phyloP scores from a whole-genome alignment of 2,329 filamentous ascomycete genomes.

The Aschersonia sp. region DNA sequence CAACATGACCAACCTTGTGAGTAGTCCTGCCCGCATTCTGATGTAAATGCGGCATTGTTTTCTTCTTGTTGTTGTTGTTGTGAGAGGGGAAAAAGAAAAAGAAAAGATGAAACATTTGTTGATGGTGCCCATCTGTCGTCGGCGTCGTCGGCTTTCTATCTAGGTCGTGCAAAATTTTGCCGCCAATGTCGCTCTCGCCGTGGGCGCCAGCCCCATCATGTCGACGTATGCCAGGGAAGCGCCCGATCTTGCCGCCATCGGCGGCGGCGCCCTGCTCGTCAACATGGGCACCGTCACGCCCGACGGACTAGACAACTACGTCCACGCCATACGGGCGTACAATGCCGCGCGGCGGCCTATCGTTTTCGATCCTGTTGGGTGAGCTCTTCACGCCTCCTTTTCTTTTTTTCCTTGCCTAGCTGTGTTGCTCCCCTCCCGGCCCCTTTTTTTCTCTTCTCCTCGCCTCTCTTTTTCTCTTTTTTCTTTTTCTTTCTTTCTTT shows the following conservation, averaged over 20 bases:
- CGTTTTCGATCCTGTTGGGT: constrained; percentile 80
- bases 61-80: no score
- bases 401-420: no score
- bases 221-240: constrained; percentile 76
- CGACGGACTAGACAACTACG: constrained; percentile 56
- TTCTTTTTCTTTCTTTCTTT: no score
- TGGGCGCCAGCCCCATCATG: constrained; percentile 91
- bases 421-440: no score
- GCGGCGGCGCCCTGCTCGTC: constrained; percentile 68
- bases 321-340: constrained; percentile 64
- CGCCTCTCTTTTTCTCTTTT: no score
- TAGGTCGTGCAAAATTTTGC: constrained; percentile 82
- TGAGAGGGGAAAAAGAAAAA: no score
- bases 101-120: no score
- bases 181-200: constrained; percentile 72
- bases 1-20: constrained; percentile 87
- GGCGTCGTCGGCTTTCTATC: not conserved
- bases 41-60: no score
- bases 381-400: constrained; percentile 1
- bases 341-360: constrained; percentile 63
- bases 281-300: constrained; percentile 91
- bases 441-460: no score
- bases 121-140: no score
- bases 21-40: not conserved
- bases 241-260: constrained; percentile 59